These are phyloP conservation scores for Dendrobium huoshanense DNA, from an alignment of 106 monocot genomes.

Conservation along the genomic window DNA sequence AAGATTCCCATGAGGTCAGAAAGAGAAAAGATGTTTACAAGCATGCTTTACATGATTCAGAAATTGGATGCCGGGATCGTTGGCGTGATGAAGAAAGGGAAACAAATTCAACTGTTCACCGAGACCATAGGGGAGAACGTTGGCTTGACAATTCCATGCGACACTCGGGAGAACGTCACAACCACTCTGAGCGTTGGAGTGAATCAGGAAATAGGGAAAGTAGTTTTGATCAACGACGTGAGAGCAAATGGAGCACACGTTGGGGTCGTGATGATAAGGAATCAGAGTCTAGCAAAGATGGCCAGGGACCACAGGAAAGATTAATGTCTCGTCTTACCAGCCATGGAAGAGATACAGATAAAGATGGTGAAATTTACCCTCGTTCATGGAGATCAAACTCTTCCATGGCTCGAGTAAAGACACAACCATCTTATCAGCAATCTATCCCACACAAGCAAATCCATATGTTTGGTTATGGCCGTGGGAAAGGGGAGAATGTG, in stretches of 20 bases:
- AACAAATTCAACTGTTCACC: constrained; percentile 37
- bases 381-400: constrained; percentile 75
- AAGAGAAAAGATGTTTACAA: constrained; percentile 63
- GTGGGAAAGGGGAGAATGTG: constrained; percentile 61
- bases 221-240: constrained; percentile 64
- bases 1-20: constrained; percentile 34
- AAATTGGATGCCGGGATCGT: constrained; percentile 49
- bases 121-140: constrained; percentile 44
- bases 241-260: constrained; percentile 87
- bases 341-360: constrained; percentile 59
- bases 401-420: constrained; percentile 52
- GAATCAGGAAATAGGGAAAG: constrained; percentile 45
- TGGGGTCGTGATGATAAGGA: constrained; percentile 92
- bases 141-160: constrained; percentile 44
- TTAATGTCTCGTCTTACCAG: constrained; percentile 19
- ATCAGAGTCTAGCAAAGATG: constrained; percentile 29
- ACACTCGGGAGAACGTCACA: constrained; percentile 30
- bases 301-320: constrained; percentile 24
- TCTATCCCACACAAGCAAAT: constrained; percentile 33
- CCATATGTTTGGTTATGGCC: constrained; percentile 41
- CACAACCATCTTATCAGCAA: constrained; percentile 35
- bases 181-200: constrained; percentile 43
- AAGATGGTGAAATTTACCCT: constrained; percentile 54
- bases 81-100: constrained; percentile 99
- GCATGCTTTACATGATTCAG: constrained; percentile 36